Base-by-base conservation (phyloP, 176 grass and related monocot genomes). In the Carex scoparia region DNA sequence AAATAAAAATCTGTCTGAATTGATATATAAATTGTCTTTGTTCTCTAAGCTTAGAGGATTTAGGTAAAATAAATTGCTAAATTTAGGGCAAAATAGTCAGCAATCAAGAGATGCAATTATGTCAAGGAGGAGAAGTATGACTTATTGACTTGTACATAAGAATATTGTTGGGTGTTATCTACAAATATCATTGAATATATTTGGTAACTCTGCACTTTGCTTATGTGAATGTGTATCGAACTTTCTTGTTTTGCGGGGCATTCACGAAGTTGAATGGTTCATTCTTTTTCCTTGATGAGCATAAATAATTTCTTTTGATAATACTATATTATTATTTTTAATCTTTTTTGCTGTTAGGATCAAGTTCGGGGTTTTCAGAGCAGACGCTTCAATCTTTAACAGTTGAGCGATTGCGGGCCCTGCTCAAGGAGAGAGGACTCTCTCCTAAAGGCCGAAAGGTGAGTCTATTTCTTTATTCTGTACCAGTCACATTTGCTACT, bases 381-480 rank as follows among this genome's bases (percentile, higher is more conserved):
- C 65, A 90, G 27, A 89, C 89, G 44, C 89, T 98, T 61, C 91
- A 95, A 65, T 86, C 91, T 42, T 90, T 93, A 79, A 98, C 91
- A 2, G 93, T 98, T 54, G 95, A 98, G 79, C 90, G 86, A 60
- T 69, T 95, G 56, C 89, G 91, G 80, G 90, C 71, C 40, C 95
- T 95, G 90, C 69, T 98, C 62, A 89, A 92, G 81, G 91, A 94
- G 69, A 93, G 83, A 85, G 89, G 95, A 42, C 91, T 93, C 32
- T 85, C 91, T 6, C 83, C 88, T 27, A 98, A 88, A 89, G 95
- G 95, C 18, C 94, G 93, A 92, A 98, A 95, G 89, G 95, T 56
- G 88, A 91, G 84, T 58, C 31, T 65, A 81, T 61, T 33, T 16
- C 65, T 91, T 89, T 40, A 54, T 69, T 81, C 11, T 84, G 31